phyloP scores from a whole-genome alignment of 306 rosid genomes.

The Corylus heterophylla region DNA sequence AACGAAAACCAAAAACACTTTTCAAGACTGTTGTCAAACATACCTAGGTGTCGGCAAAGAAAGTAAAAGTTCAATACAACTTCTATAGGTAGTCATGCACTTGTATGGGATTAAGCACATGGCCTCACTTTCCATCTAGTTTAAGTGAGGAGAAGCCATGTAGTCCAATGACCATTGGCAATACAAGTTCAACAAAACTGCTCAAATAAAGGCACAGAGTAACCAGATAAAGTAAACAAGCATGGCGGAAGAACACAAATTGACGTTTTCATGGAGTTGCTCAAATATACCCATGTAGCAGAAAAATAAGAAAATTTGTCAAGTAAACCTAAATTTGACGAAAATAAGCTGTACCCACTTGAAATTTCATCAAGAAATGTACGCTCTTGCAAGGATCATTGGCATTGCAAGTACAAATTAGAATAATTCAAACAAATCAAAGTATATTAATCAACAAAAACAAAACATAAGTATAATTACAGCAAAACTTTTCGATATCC shows the following conservation, averaged over 20 bases:
- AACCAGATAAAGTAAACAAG: background rate
- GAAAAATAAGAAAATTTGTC: background rate
- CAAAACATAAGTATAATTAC: background rate
- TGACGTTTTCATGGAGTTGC: background rate
- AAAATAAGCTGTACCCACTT: background rate
- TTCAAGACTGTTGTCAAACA: no score
- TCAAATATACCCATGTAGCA: background rate
- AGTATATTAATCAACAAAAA: background rate
- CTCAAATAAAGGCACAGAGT: background rate
- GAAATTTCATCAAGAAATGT: background rate
- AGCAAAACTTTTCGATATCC: background rate
- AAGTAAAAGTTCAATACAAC: background rate
- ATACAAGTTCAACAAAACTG: no score
- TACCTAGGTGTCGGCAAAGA: background rate
- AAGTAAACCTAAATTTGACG: background rate
- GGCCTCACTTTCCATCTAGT: no score
- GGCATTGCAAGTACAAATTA: background rate
- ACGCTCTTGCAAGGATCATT: background rate
- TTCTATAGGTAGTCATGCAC: background rate
- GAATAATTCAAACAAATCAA: background rate
- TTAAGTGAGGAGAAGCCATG: no score
- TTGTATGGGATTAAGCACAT: no score
- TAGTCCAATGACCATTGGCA: no score
- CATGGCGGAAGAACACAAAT: no score
- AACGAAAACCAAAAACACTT: no score